phyloP scores from a whole-genome alignment of 352 stramenopile species.

The Pythium graminicola region DNA sequence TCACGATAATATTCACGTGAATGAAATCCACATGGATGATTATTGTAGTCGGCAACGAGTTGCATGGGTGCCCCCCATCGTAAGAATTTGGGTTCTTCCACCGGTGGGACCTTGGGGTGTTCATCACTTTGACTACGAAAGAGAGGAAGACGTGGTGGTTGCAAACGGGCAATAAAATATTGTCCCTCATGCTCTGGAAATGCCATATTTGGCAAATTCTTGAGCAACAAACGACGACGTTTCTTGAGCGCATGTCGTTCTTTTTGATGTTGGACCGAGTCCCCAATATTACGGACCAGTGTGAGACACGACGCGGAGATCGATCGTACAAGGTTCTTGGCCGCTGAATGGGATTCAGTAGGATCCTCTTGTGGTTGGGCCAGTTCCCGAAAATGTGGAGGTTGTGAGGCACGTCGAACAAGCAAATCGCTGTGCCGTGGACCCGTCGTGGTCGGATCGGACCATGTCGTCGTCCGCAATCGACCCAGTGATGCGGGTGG shows the following conservation, averaged over 20 bases:
- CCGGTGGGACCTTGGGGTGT: not conserved
- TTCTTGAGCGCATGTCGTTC: slow-evolving; percentile 26
- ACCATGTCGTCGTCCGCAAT: slow-evolving; percentile 10
- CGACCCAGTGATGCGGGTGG: slow-evolving; percentile 7
- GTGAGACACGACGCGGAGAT: slow-evolving; percentile 35
- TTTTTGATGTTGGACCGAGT: slow-evolving; percentile 11
- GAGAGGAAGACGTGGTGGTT: slow-evolving; percentile 2
- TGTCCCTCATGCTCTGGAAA: slow-evolving; percentile 40
- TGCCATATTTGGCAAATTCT: slow-evolving; percentile 73
- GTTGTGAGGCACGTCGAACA: slow-evolving; percentile 14
- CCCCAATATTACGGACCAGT: slow-evolving; percentile 39
- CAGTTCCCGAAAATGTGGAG: slow-evolving; percentile 6
- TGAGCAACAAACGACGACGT: slow-evolving; percentile 45
- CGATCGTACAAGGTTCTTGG: slow-evolving; percentile 17
- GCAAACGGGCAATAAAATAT: slow-evolving; percentile 44
- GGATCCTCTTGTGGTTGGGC: not conserved
- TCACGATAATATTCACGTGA: slow-evolving; percentile 76
- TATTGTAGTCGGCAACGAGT: slow-evolving; percentile 49
- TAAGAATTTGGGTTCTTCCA: slow-evolving; percentile 31
- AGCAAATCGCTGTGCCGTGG: not conserved
- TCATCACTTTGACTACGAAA: slow-evolving; percentile 13
- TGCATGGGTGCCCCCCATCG: slow-evolving; percentile 63
- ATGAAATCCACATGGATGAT: slow-evolving; percentile 46
- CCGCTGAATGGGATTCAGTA: not conserved
- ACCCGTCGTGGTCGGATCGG: slow-evolving; percentile 4